Percentiles rank a stretch among this genome's conserved stretches.
Conservation (phyloP, 352 stramenopile species). For the Phytophthora meadii region DNA sequence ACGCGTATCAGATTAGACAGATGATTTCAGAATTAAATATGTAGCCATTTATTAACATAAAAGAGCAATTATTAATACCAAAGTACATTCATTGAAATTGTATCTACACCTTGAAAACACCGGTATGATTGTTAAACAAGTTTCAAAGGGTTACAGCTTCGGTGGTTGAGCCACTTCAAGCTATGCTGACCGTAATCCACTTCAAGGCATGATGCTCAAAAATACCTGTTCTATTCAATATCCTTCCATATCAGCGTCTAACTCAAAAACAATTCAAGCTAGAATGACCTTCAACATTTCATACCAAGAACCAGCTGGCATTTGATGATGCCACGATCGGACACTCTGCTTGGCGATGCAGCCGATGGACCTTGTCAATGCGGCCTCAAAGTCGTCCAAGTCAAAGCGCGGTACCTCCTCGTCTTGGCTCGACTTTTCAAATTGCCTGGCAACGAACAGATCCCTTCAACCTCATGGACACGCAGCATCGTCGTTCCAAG, state of each 20-base stretch:
- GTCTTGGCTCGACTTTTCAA: conserved; percentile 28
- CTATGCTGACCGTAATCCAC: conserved; percentile 17
- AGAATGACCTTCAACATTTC: too few species aligned
- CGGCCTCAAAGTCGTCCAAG: not conserved
- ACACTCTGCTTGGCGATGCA: conserved; percentile 21
- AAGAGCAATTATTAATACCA: too few species aligned
- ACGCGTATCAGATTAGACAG: not conserved
- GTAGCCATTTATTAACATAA: not conserved
- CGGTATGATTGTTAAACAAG: not conserved
- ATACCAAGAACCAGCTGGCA: not conserved
- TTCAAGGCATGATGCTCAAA: not conserved
- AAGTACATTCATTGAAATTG: too few species aligned
- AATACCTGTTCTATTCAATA: not conserved
- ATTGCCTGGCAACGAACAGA: conserved; percentile 7
- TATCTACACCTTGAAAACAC: too few species aligned
- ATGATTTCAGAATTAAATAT: not conserved
- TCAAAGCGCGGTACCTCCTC: conserved; percentile 2
- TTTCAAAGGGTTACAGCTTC: not conserved
- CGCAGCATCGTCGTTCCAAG: not conserved
- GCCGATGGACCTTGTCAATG: conserved; percentile 19
- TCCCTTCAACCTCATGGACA: conserved; percentile 12
- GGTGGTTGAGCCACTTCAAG: conserved; percentile 4
- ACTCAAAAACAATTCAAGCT: not conserved
- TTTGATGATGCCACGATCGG: conserved; percentile 27
- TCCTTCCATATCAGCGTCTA: not conserved